phyloP scores from a whole-genome alignment of 768 basidiomycete species.

The Agrocybe praecox region DNA sequence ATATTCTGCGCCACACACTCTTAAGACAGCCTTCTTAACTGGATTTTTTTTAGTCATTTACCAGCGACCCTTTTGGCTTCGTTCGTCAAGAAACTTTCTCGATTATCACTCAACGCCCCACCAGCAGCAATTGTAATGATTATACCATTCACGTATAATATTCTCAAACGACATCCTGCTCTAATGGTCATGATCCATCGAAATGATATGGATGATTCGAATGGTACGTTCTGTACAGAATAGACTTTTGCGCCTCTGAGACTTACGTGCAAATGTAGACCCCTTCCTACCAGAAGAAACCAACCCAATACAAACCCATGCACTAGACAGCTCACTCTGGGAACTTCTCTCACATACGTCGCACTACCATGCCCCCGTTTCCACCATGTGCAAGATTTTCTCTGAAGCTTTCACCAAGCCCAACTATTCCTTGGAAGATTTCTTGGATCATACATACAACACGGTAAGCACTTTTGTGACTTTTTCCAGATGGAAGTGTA shows the following conservation, averaged over 20 bases:
- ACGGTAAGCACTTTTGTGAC: slow-evolving; percentile 49
- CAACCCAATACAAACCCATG: slow-evolving; percentile 77
- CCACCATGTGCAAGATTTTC: slow-evolving; percentile 86
- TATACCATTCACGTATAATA: slow-evolving; percentile 93
- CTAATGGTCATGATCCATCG: slow-evolving; percentile 95
- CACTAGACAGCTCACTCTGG: slow-evolving; percentile 90
- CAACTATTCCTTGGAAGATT: slow-evolving; percentile 89
- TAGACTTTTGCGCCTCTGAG: not conserved
- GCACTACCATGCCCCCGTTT: slow-evolving; percentile 88
- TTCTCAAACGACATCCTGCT: slow-evolving; percentile 88
- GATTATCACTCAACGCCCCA: slow-evolving; percentile 81
- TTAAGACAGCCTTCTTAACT: not conserved
- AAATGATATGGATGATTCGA: slow-evolving; percentile 35
- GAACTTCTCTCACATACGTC: slow-evolving; percentile 77
- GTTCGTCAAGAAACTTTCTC: slow-evolving; percentile 89
- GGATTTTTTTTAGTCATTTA: slow-evolving; percentile 58
- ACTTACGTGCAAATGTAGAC: slow-evolving; percentile 34
- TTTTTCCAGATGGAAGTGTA: slow-evolving; percentile 1
- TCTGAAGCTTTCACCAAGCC: slow-evolving; percentile 94
- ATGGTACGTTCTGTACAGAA: slow-evolving; percentile 29
- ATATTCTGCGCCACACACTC: not conserved
- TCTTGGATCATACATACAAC: slow-evolving; percentile 89
- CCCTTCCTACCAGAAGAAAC: slow-evolving; percentile 68
- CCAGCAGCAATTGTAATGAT: slow-evolving; percentile 90
- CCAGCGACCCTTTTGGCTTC: slow-evolving; percentile 92